phyloP scores from a whole-genome alignment of 2,329 filamentous ascomycete species.

The Mycocentrospora acerina region DNA sequence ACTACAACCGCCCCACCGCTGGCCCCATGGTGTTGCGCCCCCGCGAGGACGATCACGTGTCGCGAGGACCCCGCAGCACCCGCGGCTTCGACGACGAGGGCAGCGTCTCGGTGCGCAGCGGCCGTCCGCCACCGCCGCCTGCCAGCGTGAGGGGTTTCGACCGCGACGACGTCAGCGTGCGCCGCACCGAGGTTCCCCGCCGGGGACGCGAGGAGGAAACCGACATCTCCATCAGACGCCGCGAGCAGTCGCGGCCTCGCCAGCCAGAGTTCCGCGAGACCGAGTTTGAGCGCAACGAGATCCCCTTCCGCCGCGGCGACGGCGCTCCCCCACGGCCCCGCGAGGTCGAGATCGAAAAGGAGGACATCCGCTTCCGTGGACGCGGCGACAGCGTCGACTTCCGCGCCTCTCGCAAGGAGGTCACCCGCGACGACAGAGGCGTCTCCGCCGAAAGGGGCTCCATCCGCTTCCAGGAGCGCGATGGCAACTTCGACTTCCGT shows the following conservation, averaged over 20 bases:
- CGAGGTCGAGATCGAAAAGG: constrained; percentile 41
- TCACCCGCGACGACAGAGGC: constrained; percentile 25
- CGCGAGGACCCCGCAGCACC: constrained; percentile 35
- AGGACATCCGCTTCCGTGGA: constrained; percentile 51
- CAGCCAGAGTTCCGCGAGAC: constrained; percentile 35
- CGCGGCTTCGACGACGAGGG: constrained; percentile 45
- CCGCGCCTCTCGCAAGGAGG: constrained; percentile 24
- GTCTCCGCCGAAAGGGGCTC: constrained; percentile 27
- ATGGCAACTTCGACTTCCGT: constrained; percentile 46
- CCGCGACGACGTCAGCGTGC: constrained; percentile 44
- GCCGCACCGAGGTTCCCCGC: constrained; percentile 36
- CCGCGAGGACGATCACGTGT: constrained; percentile 42
- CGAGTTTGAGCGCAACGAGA: constrained; percentile 39
- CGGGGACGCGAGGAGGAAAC: constrained; percentile 39
- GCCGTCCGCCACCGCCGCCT: constrained; percentile 30
- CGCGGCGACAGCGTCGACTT: constrained; percentile 38
- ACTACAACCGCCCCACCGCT: constrained; percentile 51
- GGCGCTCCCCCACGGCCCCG: constrained; percentile 39
- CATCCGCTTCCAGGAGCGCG: constrained; percentile 35
- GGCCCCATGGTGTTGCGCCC: constrained; percentile 50
- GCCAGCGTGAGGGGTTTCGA: constrained; percentile 30
- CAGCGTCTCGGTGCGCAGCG: constrained; percentile 37
- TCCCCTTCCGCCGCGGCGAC: constrained; percentile 47
- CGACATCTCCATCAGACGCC: constrained; percentile 38
- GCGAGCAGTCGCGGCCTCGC: constrained; percentile 38